Base-by-base conservation (phyloP, 495 filamentous ascomycete species). In the Neurospora terricola region DNA sequence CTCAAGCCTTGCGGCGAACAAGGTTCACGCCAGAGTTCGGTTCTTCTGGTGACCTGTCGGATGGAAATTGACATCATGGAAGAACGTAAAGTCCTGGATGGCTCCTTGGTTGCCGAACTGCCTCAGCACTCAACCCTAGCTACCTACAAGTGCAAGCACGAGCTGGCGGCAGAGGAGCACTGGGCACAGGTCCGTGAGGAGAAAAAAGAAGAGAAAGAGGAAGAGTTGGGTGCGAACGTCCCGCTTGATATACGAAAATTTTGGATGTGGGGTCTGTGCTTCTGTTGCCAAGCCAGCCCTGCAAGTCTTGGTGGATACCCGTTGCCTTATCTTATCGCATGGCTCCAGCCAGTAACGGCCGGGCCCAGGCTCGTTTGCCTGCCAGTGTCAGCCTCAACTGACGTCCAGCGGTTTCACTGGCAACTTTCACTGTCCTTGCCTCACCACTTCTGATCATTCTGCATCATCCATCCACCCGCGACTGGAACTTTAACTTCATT, bases 1-100 rank as follows among this genome's bases (percentile, higher is more conserved):
- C 81, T 82, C 79, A 82, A 81, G 76, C 82, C 77, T 81, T 79
- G 84, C 80, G 84, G 88, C 90, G 90, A 94, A 87, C 90, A 90
- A 91, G 88, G 83, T 79, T 82, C 81, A 66, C 54, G 77, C 79
- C 81, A 77, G 80, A 84, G 71, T 78, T 77, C 80, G 79, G 85
- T 96, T 88, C 79, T 80, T 97, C 90, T 96, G 78, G 91, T 66
- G 89, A 95, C 89, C 90, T 94, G 94, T 96, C 92, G 91, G 92
- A 90, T 86, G 91, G 93, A 93, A 86, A 94, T 91, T 91, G 88
- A 91, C 91, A 93, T 88, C 90, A 94, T 87, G 82, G 80, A 83
- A 75, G 80, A 76, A 70, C 73, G 7, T 9, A 18, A 66, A 66
- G 54, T 66, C 7, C 54, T 34, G 78, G 81, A 83, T 92, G 92